Base-by-base conservation (phyloP, 78 protist species). In the Mantamonas sphyraenae region DNA sequence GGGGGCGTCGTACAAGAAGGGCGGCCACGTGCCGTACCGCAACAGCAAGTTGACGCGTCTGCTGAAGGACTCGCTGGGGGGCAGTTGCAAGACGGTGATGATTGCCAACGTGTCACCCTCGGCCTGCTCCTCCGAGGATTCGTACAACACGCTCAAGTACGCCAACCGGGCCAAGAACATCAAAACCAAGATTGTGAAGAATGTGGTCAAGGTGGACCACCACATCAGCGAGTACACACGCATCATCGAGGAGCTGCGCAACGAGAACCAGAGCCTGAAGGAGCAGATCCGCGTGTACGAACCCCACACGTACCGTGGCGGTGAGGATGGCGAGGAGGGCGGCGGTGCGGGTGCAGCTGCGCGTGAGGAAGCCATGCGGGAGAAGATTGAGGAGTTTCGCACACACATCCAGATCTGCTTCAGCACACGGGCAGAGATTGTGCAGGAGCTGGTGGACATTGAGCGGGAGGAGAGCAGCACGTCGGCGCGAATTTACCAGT, bases 1-100 rank as follows among this genome's bases (percentile, higher is more conserved):
- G 10, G 89, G 79, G n/a, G 74, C 61, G 16, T 74, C 77, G 1
- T 43, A 38, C 40, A 35, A 58, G 17, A 80, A 61, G 55, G 59
- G 35, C 12, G 39, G 59, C 57, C 77, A 85, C 50, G 76, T 97
- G 0, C 98, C 98, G 14, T 97, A 82, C 82, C 80, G 99, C 22
- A 89, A 96, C 79, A 74, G 90, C 22, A 96, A 96, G 84, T 87
- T 98, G 55, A 97, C 99, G 1, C 69, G 99, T 14, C 68, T 97
- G 62, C 74, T 96, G 39, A 95, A 95, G 69, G 92, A 86, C 71
- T 81, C 85, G 17, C 76, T 87, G 31, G 90, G 91, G 0, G 93
- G 92, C 40, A 91, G 81, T 74, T 65, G 87, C 67, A 40, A 64
- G 28, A 88, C 96, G 4, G 79, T 85, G 34, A 85, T 87, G 92